Evolutionary conservation across 768 basidiomycete species (phyloP), one percentile per base, ranked within the genome.

Genomic region (Infundibulicybe gibba): DNA sequence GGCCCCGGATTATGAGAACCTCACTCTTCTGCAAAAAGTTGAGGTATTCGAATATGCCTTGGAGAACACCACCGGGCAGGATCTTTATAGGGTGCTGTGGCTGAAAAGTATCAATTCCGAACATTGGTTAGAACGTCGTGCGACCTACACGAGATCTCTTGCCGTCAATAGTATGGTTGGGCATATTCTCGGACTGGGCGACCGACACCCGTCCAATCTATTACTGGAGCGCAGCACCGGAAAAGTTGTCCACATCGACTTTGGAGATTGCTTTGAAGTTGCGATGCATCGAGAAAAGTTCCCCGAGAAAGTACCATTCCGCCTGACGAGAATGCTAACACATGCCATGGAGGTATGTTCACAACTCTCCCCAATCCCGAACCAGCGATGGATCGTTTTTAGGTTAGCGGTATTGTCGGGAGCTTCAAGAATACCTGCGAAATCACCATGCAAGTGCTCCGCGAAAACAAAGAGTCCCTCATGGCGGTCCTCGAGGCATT

Each of bases 401-500:
- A 94, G 91, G 93, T 95, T 55, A 95, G 94, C 66, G 95, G 97
- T 17, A 97, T 99, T 51, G 92, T 97, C 60, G 97, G 97, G 32
- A 97, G 91, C 62, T 99, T 94, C 79, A 80, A 90, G 58, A 87
- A 86, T 52, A 94, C 91, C 8, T 97, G 93, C 74, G 94, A 97
- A 60, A 94, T 94, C 49, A 90, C 92, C n/a, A 98, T 99, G 95
- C 79, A 81, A 46, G 97, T 99, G 5, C 69, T 98, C 47, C 87
- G 97, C 25, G 91, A 90, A 49, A 98, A 99, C 70, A 94, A 94
- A 67, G 97, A 99, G 64, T 97, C 94, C n/a, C 72, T 99, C 49
- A 93, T 98, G 90, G 97, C 97, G 5, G 95, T 99, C 15, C 74
- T 99, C 21, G 97, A 99, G 64, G 95, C 97, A 6, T 98, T 99